A percentile compares a stretch with the other conserved stretches of the same genome.
Conservation (phyloP, 352 stramenopile species). For the Phytophthora brassicae region DNA sequence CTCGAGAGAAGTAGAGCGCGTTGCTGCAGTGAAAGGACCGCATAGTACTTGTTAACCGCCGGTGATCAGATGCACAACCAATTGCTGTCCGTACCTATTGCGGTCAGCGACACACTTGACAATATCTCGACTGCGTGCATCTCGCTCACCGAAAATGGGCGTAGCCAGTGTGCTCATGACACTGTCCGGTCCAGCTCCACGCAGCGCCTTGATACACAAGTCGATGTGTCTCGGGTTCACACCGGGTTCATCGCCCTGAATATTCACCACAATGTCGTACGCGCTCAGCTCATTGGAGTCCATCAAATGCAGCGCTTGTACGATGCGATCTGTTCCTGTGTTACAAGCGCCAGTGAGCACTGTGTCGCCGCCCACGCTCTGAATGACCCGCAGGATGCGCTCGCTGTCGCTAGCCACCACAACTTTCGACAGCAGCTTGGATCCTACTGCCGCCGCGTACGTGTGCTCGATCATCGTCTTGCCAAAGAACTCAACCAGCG, state of each 20-base stretch:
- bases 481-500: conserved; percentile 75
- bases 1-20: conserved; percentile 84
- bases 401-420: conserved; percentile 80
- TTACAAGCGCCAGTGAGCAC: conserved; percentile 69
- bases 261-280: conserved; percentile 83
- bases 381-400: conserved; percentile 51
- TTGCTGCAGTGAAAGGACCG: too few relatives aligned
- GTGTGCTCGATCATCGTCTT: conserved; percentile 87
- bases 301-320: conserved; percentile 58
- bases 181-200: conserved; percentile 38
- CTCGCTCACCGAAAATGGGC: conserved; percentile 55
- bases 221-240: conserved; percentile 83
- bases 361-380: conserved; percentile 41
- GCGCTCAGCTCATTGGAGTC: conserved; percentile 38
- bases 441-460: conserved; percentile 53
- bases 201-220: conserved; percentile 58
- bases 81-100: conserved; percentile 40
- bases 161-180: conserved; percentile 84
- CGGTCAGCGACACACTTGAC: conserved; percentile 78
- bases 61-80: too few relatives aligned
- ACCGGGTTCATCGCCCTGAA: conserved; percentile 83
- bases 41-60: too few relatives aligned
- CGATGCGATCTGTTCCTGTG: conserved; percentile 77
- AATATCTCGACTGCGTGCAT: conserved; percentile 61
- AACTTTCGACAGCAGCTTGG: conserved; percentile 65